These are phyloP conservation scores for Hygrophorus pudorinus DNA, from an alignment of 768 basidiomycete genomes.

Conservation along the genomic window DNA sequence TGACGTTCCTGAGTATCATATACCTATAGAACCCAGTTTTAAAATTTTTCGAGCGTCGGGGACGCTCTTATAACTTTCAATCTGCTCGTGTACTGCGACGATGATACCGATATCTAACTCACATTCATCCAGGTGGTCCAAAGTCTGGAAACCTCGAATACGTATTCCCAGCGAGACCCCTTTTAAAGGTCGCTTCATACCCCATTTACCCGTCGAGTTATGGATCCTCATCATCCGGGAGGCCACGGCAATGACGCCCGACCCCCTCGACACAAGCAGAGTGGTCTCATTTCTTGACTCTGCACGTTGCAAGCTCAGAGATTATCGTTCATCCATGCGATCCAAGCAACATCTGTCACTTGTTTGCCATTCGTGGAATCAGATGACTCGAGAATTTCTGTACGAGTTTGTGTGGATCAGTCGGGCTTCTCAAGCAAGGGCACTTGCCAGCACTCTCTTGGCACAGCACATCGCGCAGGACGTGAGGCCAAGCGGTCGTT, in stretches of 20 bases:
- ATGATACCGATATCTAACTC: too few relatives aligned
- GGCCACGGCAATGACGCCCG: slow-evolving; percentile 26
- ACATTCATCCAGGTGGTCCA: too few relatives aligned
- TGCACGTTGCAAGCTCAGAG: slow-evolving; percentile 26
- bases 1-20: too few relatives aligned
- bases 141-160: too few relatives aligned
- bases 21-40: too few relatives aligned
- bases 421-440: slow-evolving; percentile 39
- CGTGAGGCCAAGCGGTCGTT: slow-evolving; percentile 30
- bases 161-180: neutral
- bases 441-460: slow-evolving; percentile 23
- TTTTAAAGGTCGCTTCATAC: slow-evolving; percentile 14
- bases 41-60: too few relatives aligned
- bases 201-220: slow-evolving; percentile 47
- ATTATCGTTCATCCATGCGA: slow-evolving; percentile 38
- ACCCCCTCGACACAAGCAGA: slow-evolving; percentile 37
- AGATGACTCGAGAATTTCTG: slow-evolving; percentile 41
- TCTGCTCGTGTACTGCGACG: too few relatives aligned
- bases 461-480: slow-evolving; percentile 11
- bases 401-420: slow-evolving; percentile 68
- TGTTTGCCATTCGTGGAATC: slow-evolving; percentile 49
- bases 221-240: slow-evolving; percentile 59
- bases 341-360: slow-evolving; percentile 40
- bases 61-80: too few relatives aligned
- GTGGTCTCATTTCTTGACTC: slow-evolving; percentile 52